Base-by-base conservation (phyloP, 139 green algal genomes). In the Raphidocelis subcapitata region DNA sequence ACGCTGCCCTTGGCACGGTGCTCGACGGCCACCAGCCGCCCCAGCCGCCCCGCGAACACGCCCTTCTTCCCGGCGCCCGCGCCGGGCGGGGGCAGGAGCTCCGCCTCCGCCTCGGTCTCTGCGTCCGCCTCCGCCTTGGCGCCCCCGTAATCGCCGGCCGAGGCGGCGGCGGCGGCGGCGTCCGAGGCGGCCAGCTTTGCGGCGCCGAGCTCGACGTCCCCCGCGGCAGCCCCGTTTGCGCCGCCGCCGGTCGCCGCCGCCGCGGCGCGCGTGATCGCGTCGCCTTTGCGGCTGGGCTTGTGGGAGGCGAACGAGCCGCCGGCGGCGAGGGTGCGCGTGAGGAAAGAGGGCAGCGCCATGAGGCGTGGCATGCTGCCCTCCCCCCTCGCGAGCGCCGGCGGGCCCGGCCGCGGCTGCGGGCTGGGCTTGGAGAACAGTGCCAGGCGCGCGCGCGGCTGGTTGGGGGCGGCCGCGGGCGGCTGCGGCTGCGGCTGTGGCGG, bases 1-100 rank as follows among this genome's bases (percentile, higher is more conserved):
- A 97, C 92, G 23, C 81, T 76, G 18, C 92, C 92, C 62, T 88
- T 83, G 29, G 86, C 83, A 24, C 92, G 77, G 65, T 90, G 85
- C 80, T 96, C 91, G 0, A 75, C 79, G 72, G 90, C 81, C 26
- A 81, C 77, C 26, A 88, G 49, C 37, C 67, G 74, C 54, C 75
- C 67, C 51, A 32, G n/a, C n/a, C n/a, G n/a, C n/a, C n/a, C n/a
- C n/a, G n/a, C n/a, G n/a, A n/a, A n/a, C n/a, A n/a, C n/a, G n/a
- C n/a, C n/a, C n/a, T n/a, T n/a, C n/a, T n/a, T n/a, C n/a, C n/a
- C n/a, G n/a, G n/a, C n/a, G n/a, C n/a, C n/a, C n/a, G n/a, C n/a
- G n/a, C n/a, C n/a, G n/a, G n/a, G n/a, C n/a, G n/a, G n/a, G n/a
- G n/a, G n/a, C n/a, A n/a, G n/a, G n/a, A n/a, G n/a, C n/a, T n/a